Conservation (phyloP, 805 yeast genomes). For the Tetrapisispora fleetii region DNA sequence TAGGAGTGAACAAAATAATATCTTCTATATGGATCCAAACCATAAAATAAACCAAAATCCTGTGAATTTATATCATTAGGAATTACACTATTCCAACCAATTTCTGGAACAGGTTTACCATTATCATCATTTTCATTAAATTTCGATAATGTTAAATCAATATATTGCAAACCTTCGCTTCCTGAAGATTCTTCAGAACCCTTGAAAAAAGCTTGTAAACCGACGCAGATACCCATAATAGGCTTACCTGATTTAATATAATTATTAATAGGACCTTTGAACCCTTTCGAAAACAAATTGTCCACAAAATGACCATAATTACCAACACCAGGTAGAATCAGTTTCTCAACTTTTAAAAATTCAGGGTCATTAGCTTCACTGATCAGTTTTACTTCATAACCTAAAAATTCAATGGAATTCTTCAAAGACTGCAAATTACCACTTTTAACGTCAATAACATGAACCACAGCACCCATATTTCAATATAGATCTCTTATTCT, state of each 20-base stretch:
- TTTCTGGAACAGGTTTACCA: constrained; percentile 83
- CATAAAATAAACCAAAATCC: constrained; percentile 36
- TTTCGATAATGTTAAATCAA: constrained; percentile 44
- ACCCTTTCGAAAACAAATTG: constrained; percentile 49
- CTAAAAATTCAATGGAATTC: constrained; percentile 75
- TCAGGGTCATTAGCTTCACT: constrained; percentile 47
- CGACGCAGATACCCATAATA: constrained; percentile 96
- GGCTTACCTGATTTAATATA: constrained; percentile 75
- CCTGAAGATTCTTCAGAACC: constrained; percentile 67
- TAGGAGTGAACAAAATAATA: constrained; percentile 94
- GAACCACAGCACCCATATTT: constrained; percentile 19
- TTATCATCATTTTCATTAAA: constrained; percentile 47
- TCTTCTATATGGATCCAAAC: constrained; percentile 55
- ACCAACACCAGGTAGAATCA: constrained; percentile 95
- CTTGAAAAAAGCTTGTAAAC: constrained; percentile 74
- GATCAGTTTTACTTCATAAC: constrained; percentile 57
- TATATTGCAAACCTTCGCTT: constrained; percentile 49
- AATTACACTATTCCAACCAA: constrained; percentile 77
- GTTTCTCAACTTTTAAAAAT: constrained; percentile 36
- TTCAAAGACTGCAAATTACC: constrained; percentile 86
- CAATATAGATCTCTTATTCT: no score
- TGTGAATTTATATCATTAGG: constrained; percentile 4
- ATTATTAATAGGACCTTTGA: constrained; percentile 52
- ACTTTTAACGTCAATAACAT: constrained; percentile 85
- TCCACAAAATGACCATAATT: constrained; percentile 90